Evolutionary conservation across 2,329 filamentous ascomycete genomes (phyloP).

Genomic region (Ophiostoma sp.): DNA sequence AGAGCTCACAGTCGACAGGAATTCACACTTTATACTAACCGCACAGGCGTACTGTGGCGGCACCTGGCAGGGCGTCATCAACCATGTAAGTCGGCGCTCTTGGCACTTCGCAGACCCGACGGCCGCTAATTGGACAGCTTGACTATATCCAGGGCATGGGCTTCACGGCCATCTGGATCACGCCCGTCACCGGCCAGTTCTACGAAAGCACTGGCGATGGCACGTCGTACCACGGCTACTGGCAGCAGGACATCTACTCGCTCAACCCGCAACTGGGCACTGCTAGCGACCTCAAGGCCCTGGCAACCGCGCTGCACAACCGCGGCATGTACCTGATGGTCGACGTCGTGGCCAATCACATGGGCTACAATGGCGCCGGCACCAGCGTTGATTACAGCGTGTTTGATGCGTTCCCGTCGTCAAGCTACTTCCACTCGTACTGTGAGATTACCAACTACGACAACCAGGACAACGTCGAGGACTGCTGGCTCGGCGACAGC

Average conservation of each 20-base stretch:
- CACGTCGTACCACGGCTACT: constrained; percentile 50
- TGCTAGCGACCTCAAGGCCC: constrained; percentile 50
- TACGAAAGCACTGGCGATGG: constrained; percentile 32
- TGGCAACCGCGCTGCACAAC: constrained; percentile 41
- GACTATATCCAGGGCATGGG: constrained; percentile 60
- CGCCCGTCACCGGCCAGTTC: constrained; percentile 46
- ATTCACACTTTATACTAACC: background rate
- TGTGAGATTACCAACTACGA: constrained; percentile 49
- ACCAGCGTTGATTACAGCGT: constrained; percentile 33
- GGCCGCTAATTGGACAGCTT: constrained; percentile 32
- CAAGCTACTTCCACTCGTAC: constrained; percentile 55
- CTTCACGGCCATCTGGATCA: constrained; percentile 55
- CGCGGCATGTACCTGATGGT: constrained; percentile 43
- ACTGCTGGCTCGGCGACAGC: constrained; percentile 49
- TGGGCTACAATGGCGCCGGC: constrained; percentile 38
- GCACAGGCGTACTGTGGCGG: constrained; percentile 51
- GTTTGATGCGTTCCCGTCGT: constrained; percentile 44
- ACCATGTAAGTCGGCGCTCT: constrained; percentile 33
- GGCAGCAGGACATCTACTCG: constrained; percentile 39
- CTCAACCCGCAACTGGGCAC: constrained; percentile 57
- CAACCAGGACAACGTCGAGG: constrained; percentile 43
- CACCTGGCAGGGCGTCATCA: constrained; percentile 52
- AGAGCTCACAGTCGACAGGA: too few relatives aligned
- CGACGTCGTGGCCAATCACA: constrained; percentile 51
- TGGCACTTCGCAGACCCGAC: background rate